Evolutionary conservation across 768 basidiomycete genomes (phyloP).

Genomic region (Mrakia frigida): DNA sequence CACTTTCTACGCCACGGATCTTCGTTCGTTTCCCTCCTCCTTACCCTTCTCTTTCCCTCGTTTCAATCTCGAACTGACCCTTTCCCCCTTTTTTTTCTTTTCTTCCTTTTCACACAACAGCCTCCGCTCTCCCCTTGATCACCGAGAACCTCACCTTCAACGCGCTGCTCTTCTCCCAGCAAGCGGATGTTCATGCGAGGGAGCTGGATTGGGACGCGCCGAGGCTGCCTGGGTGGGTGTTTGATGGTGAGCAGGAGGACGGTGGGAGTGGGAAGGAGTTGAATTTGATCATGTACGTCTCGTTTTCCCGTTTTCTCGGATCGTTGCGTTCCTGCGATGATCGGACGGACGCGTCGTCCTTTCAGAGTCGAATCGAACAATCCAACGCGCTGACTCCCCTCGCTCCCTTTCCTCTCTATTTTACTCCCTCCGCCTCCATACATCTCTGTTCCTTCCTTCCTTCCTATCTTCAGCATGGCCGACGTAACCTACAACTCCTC

Average conservation of each 20-base stretch:
- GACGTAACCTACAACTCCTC: constrained; percentile 70
- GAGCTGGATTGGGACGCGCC: constrained; percentile 19
- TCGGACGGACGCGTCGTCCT: background rate
- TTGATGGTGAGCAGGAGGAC: background rate
- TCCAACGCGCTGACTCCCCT: background rate
- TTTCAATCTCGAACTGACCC: background rate
- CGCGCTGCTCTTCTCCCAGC: background rate
- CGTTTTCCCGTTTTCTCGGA: background rate
- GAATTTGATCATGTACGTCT: constrained; percentile 18
- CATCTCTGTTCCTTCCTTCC: too few species aligned
- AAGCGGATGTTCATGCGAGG: constrained; percentile 10
- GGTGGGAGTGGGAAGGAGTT: background rate
- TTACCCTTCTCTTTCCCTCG: background rate
- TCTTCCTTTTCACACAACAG: too few species aligned
- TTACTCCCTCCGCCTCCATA: background rate
- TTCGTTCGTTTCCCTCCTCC: constrained; percentile 54
- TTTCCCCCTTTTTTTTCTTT: background rate
- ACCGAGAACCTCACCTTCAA: constrained; percentile 9
- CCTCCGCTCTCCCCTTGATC: constrained; percentile 24
- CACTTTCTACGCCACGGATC: constrained; percentile 60
- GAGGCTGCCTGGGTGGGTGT: constrained; percentile 13
- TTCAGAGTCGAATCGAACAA: too few species aligned
- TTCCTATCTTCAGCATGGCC: background rate
- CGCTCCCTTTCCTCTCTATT: background rate
- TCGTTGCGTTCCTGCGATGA: too few species aligned